Base-by-base conservation (phyloP, 2,329 filamentous ascomycete species). In the Fusarium tanahbumbuense region DNA sequence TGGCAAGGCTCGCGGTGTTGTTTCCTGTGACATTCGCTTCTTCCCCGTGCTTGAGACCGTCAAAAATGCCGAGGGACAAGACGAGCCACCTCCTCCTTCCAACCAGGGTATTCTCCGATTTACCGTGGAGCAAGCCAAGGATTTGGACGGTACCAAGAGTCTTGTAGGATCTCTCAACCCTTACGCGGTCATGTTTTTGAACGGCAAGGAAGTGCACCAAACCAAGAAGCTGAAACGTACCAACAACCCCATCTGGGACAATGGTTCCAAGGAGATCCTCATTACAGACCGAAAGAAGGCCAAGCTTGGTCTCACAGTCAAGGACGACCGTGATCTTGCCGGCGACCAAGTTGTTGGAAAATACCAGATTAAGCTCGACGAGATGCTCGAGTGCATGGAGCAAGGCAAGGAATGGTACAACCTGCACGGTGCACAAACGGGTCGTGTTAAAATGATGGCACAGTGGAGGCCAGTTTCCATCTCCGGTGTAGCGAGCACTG, bases 381-480 rank as follows among this genome's bases (percentile, higher is more conserved):
- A 98, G 75, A 92, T 99, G 88, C 83, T 98, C 27, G 93, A 95
- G 59, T 87, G 94, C 78, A 97, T 93, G 88, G 90, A 90, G 48
- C 96, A 97, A 81, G 95, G 96, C 44, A 93, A 97, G 75, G 94
- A 98, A 74, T 99, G 96, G 96, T 99, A 94, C 84, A 93, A 94
- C 67, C 86, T 99, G 28, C 86, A 92, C 46, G 93, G 93, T 11
- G 91, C 88, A 55, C 92, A 93, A 77, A 91, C 89, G 23, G 96
- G 96, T 30, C 92, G 94, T 71, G 93, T 90, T 64, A 98, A 98
- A 83, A 89, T 99, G 87, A 92, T 88, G 77, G 87, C 97, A 6
- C 92, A 98, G 75, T 99, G 97, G 97, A 97, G 96, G 78, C 95
- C 96, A 3, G 94, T 99, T 25, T 92, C 92, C 9, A 86, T 99